phyloP scores from a whole-genome alignment of 306 rosid species.

The Luffa aegyptiaca region DNA sequence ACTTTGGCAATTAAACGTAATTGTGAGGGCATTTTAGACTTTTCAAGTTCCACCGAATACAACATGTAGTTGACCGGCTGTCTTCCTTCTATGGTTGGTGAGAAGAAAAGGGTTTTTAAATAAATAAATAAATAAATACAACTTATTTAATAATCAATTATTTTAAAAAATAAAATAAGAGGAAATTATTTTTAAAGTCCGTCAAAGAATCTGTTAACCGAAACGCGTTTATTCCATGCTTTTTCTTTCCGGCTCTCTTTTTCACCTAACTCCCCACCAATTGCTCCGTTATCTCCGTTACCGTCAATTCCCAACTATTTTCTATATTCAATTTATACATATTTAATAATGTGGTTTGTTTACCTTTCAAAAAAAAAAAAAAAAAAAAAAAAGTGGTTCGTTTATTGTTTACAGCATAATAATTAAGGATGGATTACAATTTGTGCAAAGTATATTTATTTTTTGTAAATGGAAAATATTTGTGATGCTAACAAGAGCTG shows the following conservation, averaged over 20 bases:
- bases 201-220: constrained; percentile 25
- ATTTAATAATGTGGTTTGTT: background rate
- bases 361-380: no score
- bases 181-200: constrained; percentile 4
- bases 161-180: background rate
- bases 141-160: background rate
- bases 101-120: background rate
- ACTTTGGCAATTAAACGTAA: constrained; percentile 6
- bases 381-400: no score
- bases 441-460: background rate
- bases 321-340: background rate
- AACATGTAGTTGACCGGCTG: constrained; percentile 13
- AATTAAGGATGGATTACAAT: background rate
- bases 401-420: background rate
- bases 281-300: background rate
- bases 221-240: constrained; percentile 23
- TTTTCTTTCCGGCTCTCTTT: background rate
- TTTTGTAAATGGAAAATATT: background rate
- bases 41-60: background rate
- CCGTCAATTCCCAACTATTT: background rate
- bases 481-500: background rate
- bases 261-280: background rate
- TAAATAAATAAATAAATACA: background rate
- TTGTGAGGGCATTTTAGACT: background rate
- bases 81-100: background rate